A percentile compares a stretch with the other conserved stretches of the same genome.
phyloP scores from a whole-genome alignment of 2,329 filamentous ascomycete genomes.

The Ilyonectria mors-panacis region DNA sequence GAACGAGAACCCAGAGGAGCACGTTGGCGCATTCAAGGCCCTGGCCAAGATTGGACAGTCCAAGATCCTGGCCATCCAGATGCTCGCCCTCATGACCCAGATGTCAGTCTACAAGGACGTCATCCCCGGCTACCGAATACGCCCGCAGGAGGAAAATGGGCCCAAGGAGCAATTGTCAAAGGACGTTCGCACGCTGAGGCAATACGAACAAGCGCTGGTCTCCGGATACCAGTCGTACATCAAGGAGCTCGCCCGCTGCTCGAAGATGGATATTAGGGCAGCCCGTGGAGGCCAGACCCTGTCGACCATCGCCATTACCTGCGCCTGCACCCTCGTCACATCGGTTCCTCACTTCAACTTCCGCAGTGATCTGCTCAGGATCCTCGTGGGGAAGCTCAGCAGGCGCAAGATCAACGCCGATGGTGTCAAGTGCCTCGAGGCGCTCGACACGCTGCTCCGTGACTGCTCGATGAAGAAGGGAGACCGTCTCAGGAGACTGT shows the following conservation, averaged over 20 bases:
- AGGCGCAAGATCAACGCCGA: slow-evolving; percentile 79
- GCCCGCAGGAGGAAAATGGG: slow-evolving; percentile 82
- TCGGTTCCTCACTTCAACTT: slow-evolving; percentile 98
- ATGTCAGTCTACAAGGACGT: slow-evolving; percentile 94
- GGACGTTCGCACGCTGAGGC: slow-evolving; percentile 85
- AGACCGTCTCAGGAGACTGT: slow-evolving; percentile 90
- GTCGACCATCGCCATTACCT: slow-evolving; percentile 84
- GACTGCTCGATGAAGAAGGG: slow-evolving; percentile 94
- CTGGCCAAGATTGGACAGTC: slow-evolving; percentile 82
- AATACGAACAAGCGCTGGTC: slow-evolving; percentile 90
- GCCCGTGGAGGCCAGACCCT: slow-evolving; percentile 65
- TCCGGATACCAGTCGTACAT: slow-evolving; percentile 89
- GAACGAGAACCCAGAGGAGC: slow-evolving; percentile 94
- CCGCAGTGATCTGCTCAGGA: slow-evolving; percentile 87
- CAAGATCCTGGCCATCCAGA: slow-evolving; percentile 81
- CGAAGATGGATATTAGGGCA: slow-evolving; percentile 67
- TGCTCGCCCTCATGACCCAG: slow-evolving; percentile 88
- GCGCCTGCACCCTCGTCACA: slow-evolving; percentile 84
- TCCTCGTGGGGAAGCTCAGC: slow-evolving; percentile 88
- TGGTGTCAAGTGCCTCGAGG: slow-evolving; percentile 82
- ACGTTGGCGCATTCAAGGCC: slow-evolving; percentile 83
- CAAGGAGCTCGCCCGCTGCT: slow-evolving; percentile 78
- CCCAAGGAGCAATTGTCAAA: slow-evolving; percentile 88
- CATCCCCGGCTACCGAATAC: slow-evolving; percentile 96
- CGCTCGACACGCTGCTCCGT: slow-evolving; percentile 85